A percentile compares a stretch with the other conserved stretches of the same genome.
These are phyloP conservation scores for Penicillium paneum DNA, from an alignment of 2,329 filamentous ascomycete species.

Conservation along the genomic window DNA sequence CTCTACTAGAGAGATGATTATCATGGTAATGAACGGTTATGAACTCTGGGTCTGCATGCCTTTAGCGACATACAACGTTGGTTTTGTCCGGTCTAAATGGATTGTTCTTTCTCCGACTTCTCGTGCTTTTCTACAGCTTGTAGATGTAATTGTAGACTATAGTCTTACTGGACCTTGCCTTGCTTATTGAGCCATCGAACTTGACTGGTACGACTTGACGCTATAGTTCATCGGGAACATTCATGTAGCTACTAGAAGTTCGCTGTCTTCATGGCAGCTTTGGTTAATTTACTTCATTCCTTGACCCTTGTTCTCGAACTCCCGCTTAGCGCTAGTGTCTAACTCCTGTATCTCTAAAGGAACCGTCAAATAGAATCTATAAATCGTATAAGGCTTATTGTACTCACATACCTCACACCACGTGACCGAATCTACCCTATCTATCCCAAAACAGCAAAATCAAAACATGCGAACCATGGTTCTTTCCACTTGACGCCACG, in stretches of 20 bases:
- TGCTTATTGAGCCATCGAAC: too few species aligned
- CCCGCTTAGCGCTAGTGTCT: too few species aligned
- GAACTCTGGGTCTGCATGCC: slow-evolving; percentile 13
- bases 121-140: not conserved
- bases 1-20: slow-evolving; percentile 27
- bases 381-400: too few species aligned
- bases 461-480: slow-evolving; percentile 21
- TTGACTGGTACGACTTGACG: too few species aligned
- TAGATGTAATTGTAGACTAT: not conserved
- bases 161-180: too few species aligned
- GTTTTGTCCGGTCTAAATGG: slow-evolving; percentile 3
- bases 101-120: slow-evolving; percentile 1
- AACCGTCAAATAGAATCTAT: too few species aligned
- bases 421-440: slow-evolving; percentile 17
- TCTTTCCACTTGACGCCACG: slow-evolving; percentile 12
- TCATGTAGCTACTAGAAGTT: too few species aligned
- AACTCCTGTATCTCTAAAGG: too few species aligned
- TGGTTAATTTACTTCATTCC: too few species aligned
- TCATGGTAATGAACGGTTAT: slow-evolving; percentile 29
- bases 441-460: slow-evolving; percentile 27
- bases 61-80: slow-evolving; percentile 8
- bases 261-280: too few species aligned
- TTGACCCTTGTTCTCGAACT: too few species aligned
- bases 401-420: slow-evolving; percentile 1
- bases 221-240: too few species aligned